These are phyloP conservation scores for Rickenella mellea DNA, from an alignment of 768 basidiomycete genomes.

Conservation along the genomic window DNA sequence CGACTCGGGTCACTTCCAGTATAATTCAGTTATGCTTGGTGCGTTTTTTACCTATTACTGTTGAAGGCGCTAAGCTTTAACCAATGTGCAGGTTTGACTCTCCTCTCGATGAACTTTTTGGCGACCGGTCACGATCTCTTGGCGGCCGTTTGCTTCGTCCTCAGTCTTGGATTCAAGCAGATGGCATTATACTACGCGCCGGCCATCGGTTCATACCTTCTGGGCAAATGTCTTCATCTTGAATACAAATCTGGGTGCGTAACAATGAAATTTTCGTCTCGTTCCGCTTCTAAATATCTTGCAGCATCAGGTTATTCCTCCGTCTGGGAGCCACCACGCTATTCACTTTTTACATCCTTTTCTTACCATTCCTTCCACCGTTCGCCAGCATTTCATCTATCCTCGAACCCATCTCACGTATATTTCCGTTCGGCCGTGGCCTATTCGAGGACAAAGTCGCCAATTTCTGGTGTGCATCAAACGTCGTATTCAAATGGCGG, in stretches of 20 bases:
- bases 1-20: slow-evolving; percentile 94
- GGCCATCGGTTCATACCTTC: slow-evolving; percentile 80
- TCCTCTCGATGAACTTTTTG: slow-evolving; percentile 64
- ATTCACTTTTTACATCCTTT: slow-evolving; percentile 57
- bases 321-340: slow-evolving; percentile 56
- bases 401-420: slow-evolving; percentile 61
- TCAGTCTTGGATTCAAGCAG: slow-evolving; percentile 89
- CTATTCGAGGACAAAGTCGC: slow-evolving; percentile 95
- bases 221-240: slow-evolving; percentile 83
- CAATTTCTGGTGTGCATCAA: slow-evolving; percentile 94
- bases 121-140: slow-evolving; percentile 57
- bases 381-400: slow-evolving; percentile 39
- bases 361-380: slow-evolving; percentile 72
- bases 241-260: slow-evolving; percentile 66
- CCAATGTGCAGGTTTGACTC: slow-evolving; percentile 43
- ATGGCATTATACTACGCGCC: slow-evolving; percentile 95
- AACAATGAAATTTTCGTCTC: too few species aligned
- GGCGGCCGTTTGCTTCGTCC: slow-evolving; percentile 73
- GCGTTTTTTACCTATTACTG: too few species aligned
- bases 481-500: slow-evolving; percentile 84
- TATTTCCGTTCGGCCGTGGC: slow-evolving; percentile 88
- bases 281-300: background rate
- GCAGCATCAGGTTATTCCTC: slow-evolving; percentile 44
- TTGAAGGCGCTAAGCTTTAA: too few species aligned
- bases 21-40: slow-evolving; percentile 92